Evolutionary conservation across 768 basidiomycete species (phyloP).

Genomic region (Boletus reticulatus): DNA sequence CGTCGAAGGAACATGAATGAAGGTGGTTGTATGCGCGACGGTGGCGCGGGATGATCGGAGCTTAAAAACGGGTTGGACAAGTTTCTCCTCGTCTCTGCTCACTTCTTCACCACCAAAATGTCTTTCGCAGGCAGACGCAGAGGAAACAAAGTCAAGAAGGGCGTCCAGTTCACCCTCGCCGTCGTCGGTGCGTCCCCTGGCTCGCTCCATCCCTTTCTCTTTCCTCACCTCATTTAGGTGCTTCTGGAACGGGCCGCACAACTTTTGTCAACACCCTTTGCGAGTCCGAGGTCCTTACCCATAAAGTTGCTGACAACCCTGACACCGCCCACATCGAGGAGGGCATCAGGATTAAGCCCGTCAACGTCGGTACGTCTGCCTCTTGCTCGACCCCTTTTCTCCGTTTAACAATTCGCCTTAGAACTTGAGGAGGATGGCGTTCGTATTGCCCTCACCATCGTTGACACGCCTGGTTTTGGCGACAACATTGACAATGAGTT

Average conservation of each 20-base stretch:
- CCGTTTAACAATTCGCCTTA: conserved; percentile 29
- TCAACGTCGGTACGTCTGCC: conserved; percentile 70
- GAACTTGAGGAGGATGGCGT: conserved; percentile 99
- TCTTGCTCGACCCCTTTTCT: not conserved
- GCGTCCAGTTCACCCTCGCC: conserved; percentile 97
- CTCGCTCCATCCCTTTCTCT: not conserved
- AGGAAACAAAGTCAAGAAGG: conserved; percentile 97
- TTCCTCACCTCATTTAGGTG: conserved; percentile 54
- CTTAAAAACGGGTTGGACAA: conserved; percentile 32
- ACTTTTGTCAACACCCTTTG: conserved; percentile 99
- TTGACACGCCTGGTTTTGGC: conserved; percentile 98
- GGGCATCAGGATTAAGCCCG: conserved; percentile 91
- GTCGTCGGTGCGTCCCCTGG: conserved; percentile 77
- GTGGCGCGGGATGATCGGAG: conserved; percentile 34
- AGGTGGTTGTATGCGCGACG: conserved; percentile 27
- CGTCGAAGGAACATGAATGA: conserved; percentile 8
- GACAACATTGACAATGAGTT: conserved; percentile 99
- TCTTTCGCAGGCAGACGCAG: conserved; percentile 84
- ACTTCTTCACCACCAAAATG: conserved; percentile 46
- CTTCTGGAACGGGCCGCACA: conserved; percentile 95
- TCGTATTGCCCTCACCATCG: conserved; percentile 95
- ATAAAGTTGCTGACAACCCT: conserved; percentile 83
- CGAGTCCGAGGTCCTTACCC: conserved; percentile 87
- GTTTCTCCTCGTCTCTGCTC: conserved; percentile 33
- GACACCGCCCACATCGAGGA: conserved; percentile 92